These are phyloP conservation scores for Hypoxylon trugodes DNA, from an alignment of 495 filamentous ascomycete genomes.

Conservation along the genomic window DNA sequence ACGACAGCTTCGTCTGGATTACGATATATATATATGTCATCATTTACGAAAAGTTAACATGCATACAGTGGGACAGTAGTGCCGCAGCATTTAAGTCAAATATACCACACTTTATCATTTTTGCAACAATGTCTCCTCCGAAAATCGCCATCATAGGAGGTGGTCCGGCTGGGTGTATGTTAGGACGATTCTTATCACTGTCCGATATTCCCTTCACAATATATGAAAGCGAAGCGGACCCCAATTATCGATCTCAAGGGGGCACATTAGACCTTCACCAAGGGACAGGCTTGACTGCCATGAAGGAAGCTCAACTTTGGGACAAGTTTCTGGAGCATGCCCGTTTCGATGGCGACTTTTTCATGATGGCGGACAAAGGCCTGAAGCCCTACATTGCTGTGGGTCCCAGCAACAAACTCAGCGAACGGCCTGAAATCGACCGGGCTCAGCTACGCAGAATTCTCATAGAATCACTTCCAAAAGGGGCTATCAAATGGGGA, in stretches of 20 bases:
- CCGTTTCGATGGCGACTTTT: conserved; percentile 58
- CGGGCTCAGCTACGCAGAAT: conserved; percentile 48
- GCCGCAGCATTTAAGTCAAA: no score
- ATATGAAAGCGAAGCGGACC: conserved; percentile 58
- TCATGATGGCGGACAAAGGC: conserved; percentile 51
- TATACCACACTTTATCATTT: not conserved
- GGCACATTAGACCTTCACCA: conserved; percentile 65
- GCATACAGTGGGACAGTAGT: no score
- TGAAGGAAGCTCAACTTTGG: conserved; percentile 60
- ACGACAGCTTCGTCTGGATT: no score
- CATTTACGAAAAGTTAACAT: no score
- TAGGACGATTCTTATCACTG: conserved; percentile 62
- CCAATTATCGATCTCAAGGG: conserved; percentile 54
- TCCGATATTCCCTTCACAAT: conserved; percentile 52
- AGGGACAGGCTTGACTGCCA: conserved; percentile 57
- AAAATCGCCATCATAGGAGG: conserved; percentile 67
- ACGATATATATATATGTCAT: no score
- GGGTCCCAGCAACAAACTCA: conserved; percentile 29
- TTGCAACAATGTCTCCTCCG: conserved; percentile 30
- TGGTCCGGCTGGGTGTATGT: conserved; percentile 62
- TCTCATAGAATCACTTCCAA: conserved; percentile 50
- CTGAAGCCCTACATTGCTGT: conserved; percentile 36
- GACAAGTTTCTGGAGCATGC: conserved; percentile 54
- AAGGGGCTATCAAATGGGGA: conserved; percentile 57
- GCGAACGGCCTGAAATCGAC: conserved; percentile 56